Percentiles rank a stretch among this genome's conserved stretches.
These are phyloP conservation scores for Candida xyloterini DNA, from an alignment of 805 yeast genomes.

Conservation along the genomic window DNA sequence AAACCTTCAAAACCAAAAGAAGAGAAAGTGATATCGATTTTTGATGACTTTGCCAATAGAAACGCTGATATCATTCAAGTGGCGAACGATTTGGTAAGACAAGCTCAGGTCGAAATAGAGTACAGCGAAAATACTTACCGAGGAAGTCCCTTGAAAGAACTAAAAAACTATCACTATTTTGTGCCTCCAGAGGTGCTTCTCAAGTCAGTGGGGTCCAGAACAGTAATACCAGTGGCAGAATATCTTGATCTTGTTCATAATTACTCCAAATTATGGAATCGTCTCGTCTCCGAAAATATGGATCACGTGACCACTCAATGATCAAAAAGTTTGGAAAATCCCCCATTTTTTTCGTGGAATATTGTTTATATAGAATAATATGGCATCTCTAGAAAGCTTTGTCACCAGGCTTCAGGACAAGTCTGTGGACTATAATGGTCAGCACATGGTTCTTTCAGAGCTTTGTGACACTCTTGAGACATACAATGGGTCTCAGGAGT, in stretches of 20 bases:
- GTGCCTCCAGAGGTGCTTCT: slow-evolving; percentile 17
- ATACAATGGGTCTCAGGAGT: slow-evolving; percentile 76
- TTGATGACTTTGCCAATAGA: slow-evolving; percentile 12
- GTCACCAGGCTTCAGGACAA: slow-evolving; percentile 58
- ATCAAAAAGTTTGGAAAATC: slow-evolving; percentile 20
- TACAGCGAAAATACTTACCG: slow-evolving; percentile 14
- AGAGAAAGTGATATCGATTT: slow-evolving; percentile 2
- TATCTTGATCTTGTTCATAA: slow-evolving; percentile 15
- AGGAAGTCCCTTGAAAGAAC: slow-evolving; percentile 13
- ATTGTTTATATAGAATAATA: slow-evolving; percentile 10
- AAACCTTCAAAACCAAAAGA: neutral
- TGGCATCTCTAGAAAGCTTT: slow-evolving; percentile 60
- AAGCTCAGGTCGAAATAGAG: slow-evolving; percentile 12
- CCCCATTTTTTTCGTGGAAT: slow-evolving; percentile 9
- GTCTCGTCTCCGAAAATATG: neutral
- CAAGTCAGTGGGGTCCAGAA: slow-evolving; percentile 13
- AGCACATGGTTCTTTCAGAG: slow-evolving; percentile 73
- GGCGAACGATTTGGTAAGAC: slow-evolving; percentile 13
- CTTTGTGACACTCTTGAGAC: slow-evolving; percentile 84
- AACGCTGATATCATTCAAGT: slow-evolving; percentile 16
- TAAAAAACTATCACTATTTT: slow-evolving; percentile 13
- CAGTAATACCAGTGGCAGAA: slow-evolving; percentile 17
- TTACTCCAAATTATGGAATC: slow-evolving; percentile 14
- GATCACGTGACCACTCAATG: slow-evolving; percentile 29
- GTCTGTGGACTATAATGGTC: slow-evolving; percentile 53